Percentiles rank a stretch among this genome's conserved stretches.
phyloP scores from a whole-genome alignment of 768 basidiomycete species.

The Lactifluus hygrophoroides region DNA sequence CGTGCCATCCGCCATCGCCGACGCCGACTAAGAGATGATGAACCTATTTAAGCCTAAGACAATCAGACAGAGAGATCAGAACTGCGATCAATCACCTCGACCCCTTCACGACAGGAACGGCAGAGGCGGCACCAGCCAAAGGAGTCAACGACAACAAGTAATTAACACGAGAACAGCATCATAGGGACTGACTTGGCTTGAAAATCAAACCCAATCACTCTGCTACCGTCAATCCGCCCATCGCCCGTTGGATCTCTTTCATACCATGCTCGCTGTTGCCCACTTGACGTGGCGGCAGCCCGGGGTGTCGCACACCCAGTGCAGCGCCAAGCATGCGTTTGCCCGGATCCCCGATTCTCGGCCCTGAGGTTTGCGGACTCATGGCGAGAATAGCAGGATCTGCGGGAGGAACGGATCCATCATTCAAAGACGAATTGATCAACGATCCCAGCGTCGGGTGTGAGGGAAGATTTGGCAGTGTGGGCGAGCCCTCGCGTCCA shows the following conservation, averaged over 20 bases:
- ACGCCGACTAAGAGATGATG: no score
- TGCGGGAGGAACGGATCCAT: slow-evolving; percentile 41
- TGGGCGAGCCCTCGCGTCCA: slow-evolving; percentile 56
- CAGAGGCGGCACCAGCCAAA: background rate
- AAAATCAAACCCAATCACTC: no score
- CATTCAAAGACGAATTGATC: slow-evolving; percentile 64
- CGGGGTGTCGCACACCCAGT: slow-evolving; percentile 75
- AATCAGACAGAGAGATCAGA: background rate
- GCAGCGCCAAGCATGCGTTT: slow-evolving; percentile 86
- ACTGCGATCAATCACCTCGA: background rate
- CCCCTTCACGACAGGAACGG: background rate
- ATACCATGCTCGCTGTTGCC: slow-evolving; percentile 47
- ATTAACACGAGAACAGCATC: background rate
- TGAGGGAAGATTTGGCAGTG: slow-evolving; percentile 68
- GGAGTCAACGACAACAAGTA: background rate
- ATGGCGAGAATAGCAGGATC: slow-evolving; percentile 66
- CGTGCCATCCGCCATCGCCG: no score
- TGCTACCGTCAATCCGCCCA: slow-evolving; percentile 65
- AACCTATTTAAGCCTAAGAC: no score
- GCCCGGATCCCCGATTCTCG: slow-evolving; percentile 80
- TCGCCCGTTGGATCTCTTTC: slow-evolving; percentile 63
- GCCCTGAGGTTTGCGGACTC: slow-evolving; percentile 42
- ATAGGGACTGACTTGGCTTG: slow-evolving; percentile 22
- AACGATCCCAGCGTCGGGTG: slow-evolving; percentile 82
- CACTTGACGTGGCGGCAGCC: slow-evolving; percentile 46